Base-by-base conservation (phyloP, 1,284 basidiomycete species). In the Microbotryum scabiosae region DNA sequence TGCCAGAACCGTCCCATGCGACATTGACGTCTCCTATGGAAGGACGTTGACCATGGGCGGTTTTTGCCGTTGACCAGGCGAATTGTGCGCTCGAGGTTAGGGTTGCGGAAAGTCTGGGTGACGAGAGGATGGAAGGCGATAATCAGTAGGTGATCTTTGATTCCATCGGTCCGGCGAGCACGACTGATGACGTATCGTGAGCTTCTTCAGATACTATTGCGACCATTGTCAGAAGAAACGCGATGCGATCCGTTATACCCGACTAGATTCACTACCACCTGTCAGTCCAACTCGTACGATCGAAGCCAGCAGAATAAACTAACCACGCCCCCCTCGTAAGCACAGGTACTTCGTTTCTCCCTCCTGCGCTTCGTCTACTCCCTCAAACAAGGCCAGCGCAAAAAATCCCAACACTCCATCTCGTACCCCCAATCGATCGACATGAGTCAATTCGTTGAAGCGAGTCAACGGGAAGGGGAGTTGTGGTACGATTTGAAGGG, bases 341-440 rank as follows among this genome's bases (percentile, higher is more conserved):
- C 16, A 18, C 60, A 73, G 73, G 73, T 78, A 3, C 79, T 96
- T 1, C 88, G 96, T 74, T 86, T 96, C 69, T 90, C 89, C 18
- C 77, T 96, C 51, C 81, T 92, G 57, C 86, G 92, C 21, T 96
- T 96, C 74, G 84, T 88, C 28, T 96, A 86, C 71, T 88, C 92
- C 73, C 69, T 85, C 14, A 57, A 65, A n/a, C 51, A 59, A 12
- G 10, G 47, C 18, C 16, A 43, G 6, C 62, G 65, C 1, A 87
- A 84, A 75, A 94, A 96, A 76, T 86, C 83, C 59, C 90, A 90
- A 73, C 81, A 87, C 63, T 75, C 77, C 12, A 83, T 94, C 53
- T 76, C 79, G 14, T 94, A 90, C 73, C 90, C 90, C 0, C 78
- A 78, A 28, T 74, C 75, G 12, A 76, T 92, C n/a, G 81, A 90